Percentiles rank a stretch among this genome's conserved stretches.
Conservation (phyloP, 2,329 filamentous ascomycete species). For the Camillea tinctor region DNA sequence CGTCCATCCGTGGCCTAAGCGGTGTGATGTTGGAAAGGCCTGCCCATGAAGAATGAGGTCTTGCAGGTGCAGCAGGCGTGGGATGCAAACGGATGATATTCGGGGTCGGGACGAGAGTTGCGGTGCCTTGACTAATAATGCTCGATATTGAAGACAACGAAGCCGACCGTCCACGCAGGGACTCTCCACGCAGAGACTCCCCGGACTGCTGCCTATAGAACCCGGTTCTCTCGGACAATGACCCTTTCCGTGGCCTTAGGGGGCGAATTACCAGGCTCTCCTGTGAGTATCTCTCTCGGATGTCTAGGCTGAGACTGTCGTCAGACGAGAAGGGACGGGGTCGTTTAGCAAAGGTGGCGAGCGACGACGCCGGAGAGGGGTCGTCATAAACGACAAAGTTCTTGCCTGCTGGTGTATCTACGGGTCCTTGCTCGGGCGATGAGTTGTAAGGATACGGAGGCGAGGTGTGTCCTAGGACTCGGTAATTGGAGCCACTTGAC, state of each 20-base stretch:
- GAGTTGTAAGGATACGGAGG: constrained; percentile 36
- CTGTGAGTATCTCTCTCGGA: constrained; percentile 53
- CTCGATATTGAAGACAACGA: constrained; percentile 58
- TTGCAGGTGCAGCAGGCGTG: constrained; percentile 30
- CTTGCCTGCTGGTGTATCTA: constrained; percentile 34
- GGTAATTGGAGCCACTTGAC: constrained; percentile 50
- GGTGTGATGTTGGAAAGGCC: constrained; percentile 20
- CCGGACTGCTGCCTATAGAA: constrained; percentile 51
- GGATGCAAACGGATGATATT: constrained; percentile 38
- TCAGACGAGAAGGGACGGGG: constrained; percentile 32
- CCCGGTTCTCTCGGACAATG: constrained; percentile 48
- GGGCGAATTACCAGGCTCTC: constrained; percentile 61
- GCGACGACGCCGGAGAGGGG: constrained; percentile 40
- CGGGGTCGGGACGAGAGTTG: constrained; percentile 39
- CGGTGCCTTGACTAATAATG: constrained; percentile 49
- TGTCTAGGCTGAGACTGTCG: constrained; percentile 32
- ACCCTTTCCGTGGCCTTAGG: constrained; percentile 46
- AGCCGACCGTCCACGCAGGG: constrained; percentile 45
- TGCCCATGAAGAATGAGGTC: constrained; percentile 31
- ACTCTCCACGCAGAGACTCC: constrained; percentile 54
- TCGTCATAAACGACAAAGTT: constrained; percentile 57
- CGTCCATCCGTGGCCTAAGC: constrained; percentile 41
- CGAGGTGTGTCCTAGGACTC: constrained; percentile 49
- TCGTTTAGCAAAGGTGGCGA: constrained; percentile 28
- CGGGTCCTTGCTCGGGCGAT: constrained; percentile 25